Conservation (phyloP, 495 filamentous ascomycete genomes). For the Aspergillus sparsus region DNA sequence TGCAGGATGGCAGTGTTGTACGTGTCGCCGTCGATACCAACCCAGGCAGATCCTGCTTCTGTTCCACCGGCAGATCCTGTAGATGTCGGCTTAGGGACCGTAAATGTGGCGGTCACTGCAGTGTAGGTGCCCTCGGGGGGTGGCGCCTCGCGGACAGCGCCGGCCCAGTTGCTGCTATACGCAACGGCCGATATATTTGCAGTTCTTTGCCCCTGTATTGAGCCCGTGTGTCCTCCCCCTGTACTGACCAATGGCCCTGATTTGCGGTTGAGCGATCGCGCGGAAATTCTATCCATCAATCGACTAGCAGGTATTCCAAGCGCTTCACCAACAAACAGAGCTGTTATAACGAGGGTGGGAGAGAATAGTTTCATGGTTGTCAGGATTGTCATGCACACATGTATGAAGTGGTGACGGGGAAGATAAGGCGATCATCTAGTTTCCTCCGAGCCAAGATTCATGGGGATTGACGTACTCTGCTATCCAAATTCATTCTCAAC, state of each 20-base stretch:
- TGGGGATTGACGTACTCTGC: too few relatives aligned
- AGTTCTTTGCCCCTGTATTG: slow-evolving; percentile 23
- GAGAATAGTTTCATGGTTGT: slow-evolving; percentile 31
- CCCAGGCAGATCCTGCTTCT: slow-evolving; percentile 62
- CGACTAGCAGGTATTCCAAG: slow-evolving; percentile 34
- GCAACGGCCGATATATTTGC: slow-evolving; percentile 32
- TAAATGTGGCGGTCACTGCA: slow-evolving; percentile 56
- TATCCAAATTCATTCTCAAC: too few relatives aligned
- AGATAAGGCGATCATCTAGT: too few relatives aligned
- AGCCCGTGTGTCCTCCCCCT: slow-evolving; percentile 17
- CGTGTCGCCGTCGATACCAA: slow-evolving; percentile 62
- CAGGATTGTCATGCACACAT: too few relatives aligned
- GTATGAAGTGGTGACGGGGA: too few relatives aligned
- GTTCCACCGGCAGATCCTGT: slow-evolving; percentile 24
- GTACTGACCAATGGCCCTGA: slow-evolving; percentile 26
- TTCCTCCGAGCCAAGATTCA: too few relatives aligned
- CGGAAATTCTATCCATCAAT: slow-evolving; percentile 31
- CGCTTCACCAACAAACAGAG: slow-evolving; percentile 26
- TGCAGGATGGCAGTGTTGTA: slow-evolving; percentile 60
- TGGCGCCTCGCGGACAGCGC: slow-evolving; percentile 51
- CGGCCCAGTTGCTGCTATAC: slow-evolving; percentile 64
- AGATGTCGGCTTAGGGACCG: slow-evolving; percentile 52
- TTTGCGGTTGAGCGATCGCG: slow-evolving; percentile 31
- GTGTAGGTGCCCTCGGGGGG: slow-evolving; percentile 49
- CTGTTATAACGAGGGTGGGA: slow-evolving; percentile 24